Evolutionary conservation across 2,329 filamentous ascomycete species (phyloP).

Genomic region (Verruconis gallopava): DNA sequence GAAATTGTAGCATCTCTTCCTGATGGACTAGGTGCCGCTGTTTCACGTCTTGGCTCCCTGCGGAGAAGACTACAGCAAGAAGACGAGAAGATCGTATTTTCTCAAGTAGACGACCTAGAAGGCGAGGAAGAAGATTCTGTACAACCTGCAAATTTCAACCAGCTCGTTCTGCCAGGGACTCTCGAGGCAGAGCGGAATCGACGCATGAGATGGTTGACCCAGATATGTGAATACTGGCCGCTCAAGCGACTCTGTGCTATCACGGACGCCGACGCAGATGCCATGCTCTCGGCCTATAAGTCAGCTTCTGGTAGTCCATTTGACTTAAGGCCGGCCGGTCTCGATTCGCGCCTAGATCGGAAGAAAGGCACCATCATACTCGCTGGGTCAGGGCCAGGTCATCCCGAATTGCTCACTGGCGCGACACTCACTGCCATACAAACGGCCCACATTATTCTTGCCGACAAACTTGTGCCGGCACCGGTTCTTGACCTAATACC

Average conservation of each 20-base stretch:
- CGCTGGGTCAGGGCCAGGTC: constrained; percentile 82
- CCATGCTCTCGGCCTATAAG: constrained; percentile 59
- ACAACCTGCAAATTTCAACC: constrained; percentile 75
- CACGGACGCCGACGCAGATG: constrained; percentile 64
- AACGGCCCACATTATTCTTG: constrained; percentile 63
- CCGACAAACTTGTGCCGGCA: constrained; percentile 74
- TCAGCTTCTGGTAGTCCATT: constrained; percentile 21
- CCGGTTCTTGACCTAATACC: constrained; percentile 82
- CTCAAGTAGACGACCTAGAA: constrained; percentile 21
- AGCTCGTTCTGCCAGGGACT: constrained; percentile 62
- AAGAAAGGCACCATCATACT: constrained; percentile 62
- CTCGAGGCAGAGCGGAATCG: constrained; percentile 61
- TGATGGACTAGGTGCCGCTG: constrained; percentile 58
- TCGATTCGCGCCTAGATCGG: constrained; percentile 16
- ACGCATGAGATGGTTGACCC: constrained; percentile 82
- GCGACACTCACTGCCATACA: constrained; percentile 67
- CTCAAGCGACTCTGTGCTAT: constrained; percentile 68
- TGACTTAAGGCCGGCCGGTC: constrained; percentile 12
- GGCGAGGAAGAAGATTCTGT: constrained; percentile 51
- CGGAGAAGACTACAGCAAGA: constrained; percentile 29
- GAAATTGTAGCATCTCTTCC: constrained; percentile 78
- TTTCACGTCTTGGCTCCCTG: constrained; percentile 56
- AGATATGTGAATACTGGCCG: constrained; percentile 99
- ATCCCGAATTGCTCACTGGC: constrained; percentile 80
- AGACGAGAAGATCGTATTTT: constrained; percentile 30